Evolutionary conservation across 768 basidiomycete genomes (phyloP).

Genomic region (Termitomyces sp.): DNA sequence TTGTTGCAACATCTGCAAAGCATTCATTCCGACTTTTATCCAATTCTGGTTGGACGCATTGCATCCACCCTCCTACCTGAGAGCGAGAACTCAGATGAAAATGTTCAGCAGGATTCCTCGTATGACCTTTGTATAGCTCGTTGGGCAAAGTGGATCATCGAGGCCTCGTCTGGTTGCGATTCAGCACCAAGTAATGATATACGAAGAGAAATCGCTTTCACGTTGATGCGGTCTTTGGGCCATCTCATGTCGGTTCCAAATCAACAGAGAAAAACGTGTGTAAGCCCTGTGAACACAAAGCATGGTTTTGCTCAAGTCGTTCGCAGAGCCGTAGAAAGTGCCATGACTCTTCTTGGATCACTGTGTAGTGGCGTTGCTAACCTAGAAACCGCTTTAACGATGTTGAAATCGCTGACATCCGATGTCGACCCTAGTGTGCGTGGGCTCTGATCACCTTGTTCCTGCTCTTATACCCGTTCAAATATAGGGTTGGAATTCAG

Average conservation of each 20-base stretch:
- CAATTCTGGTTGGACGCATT: conserved; percentile 42
- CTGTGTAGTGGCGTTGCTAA: conserved; percentile 31
- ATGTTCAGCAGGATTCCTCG: conserved; percentile 28
- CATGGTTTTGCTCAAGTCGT: neutral
- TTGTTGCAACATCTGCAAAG: conserved; percentile 52
- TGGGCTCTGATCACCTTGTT: conserved; percentile 1
- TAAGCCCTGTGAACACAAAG: conserved; percentile 15
- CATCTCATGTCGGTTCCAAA: conserved; percentile 21
- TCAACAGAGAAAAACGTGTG: conserved; percentile 22
- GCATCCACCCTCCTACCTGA: conserved; percentile 26
- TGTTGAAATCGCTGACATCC: conserved; percentile 15
- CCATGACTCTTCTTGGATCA: conserved; percentile 31
- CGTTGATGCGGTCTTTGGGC: conserved; percentile 44
- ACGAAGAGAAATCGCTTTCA: conserved; percentile 37
- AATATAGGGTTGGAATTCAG: conserved; percentile 46
- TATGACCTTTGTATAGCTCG: conserved; percentile 58
- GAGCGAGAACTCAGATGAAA: conserved; percentile 5
- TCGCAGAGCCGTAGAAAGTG: conserved; percentile 15
- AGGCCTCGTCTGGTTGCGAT: conserved; percentile 28
- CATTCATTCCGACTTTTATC: conserved; percentile 51
- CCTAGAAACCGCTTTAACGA: conserved; percentile 22
- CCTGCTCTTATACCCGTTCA: neutral
- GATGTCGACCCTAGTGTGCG: conserved; percentile 15
- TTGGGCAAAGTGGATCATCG: conserved; percentile 63
- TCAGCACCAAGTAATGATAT: conserved; percentile 31